Conservation (phyloP, 116 monocot species). For the Iris pallida region DNA sequence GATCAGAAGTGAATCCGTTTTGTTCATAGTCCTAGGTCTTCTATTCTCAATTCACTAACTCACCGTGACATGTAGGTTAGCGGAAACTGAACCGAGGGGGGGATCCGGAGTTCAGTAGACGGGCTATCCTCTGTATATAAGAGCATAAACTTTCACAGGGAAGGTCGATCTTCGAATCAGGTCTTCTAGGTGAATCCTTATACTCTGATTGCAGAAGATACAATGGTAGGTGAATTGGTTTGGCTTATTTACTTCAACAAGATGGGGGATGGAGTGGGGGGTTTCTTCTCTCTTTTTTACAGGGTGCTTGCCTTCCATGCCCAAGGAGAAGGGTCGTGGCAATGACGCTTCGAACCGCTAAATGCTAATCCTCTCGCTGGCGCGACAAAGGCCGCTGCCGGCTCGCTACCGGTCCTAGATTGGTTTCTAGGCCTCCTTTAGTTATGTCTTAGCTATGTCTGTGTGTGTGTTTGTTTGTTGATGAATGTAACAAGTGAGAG, state of each 20-base stretch:
- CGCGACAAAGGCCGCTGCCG: no score
- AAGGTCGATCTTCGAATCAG: constrained; percentile 4
- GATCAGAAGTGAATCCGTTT: background rate
- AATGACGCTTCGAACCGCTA: no score
- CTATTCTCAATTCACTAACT: constrained; percentile 15
- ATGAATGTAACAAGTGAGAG: no score
- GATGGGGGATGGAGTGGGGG: background rate
- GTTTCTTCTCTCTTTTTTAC: background rate
- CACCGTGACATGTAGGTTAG: constrained; percentile 9
- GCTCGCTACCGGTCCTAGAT: no score
- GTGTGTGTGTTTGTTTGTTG: no score
- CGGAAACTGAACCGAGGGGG: constrained; percentile 3
- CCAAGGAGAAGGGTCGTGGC: no score
- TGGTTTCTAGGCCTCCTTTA: no score
- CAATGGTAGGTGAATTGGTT: background rate
- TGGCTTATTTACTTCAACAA: background rate
- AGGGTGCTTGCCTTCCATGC: no score
- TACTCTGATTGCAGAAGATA: constrained; percentile 22
- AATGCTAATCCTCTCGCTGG: no score
- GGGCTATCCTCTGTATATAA: constrained; percentile 37
- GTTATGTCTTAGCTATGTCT: no score
- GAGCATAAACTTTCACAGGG: constrained; percentile 36
- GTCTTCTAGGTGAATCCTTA: constrained; percentile 19
- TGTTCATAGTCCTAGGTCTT: constrained; percentile 32
- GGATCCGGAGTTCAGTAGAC: background rate